Base-by-base conservation (phyloP, 164 flowering plant species). In the Tetracentron sinense region DNA sequence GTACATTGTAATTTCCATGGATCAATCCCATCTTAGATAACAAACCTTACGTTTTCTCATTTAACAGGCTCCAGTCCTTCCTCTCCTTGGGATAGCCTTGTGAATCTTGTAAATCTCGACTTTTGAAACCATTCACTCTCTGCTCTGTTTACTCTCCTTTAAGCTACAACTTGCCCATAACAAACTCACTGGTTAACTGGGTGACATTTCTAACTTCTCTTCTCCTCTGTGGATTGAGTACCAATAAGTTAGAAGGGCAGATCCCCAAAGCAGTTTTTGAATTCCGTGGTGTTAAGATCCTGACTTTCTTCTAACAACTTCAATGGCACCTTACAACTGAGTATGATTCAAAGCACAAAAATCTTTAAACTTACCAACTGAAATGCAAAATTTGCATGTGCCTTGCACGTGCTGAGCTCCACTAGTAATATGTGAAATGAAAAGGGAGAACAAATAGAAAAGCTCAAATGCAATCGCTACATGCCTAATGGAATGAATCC, bases 241-340 rank as follows among this genome's bases (percentile, higher is more conserved):
- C 62, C 72, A 83, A 81, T 60, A 65, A 57, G 0, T 56, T 81
- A 16, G 60, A 62, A 44, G 87, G 85, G 15, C 55, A 74, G 0
- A 31, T 83, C 26, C 85, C 85, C 0, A 25, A 0, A 12, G 68
- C 64, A 1, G 30, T 83, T 54, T 79, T 72, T 51, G 58, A 71
- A 31, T 68, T 83, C 44, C 42, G 6, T 16, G 11, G 21, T 4
- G 75, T 81, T 14, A 57, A 33, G 0, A 7, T 65, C 20, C 75
- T 81, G 19, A 27, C 77, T 79, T 54, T 72, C 78, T 28, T 74
- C 42, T 46, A 83, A 83, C 74, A 59, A 65, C 14, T 69, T 83
- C 58, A 75, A 15, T 61, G 87, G 80, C 22, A 59, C 57, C 5
- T 0, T 83, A 15, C n/a, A 57, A 5, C 57, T 73, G 10, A 50